phyloP scores from a whole-genome alignment of 257 asterid species.

The Plantago major region DNA sequence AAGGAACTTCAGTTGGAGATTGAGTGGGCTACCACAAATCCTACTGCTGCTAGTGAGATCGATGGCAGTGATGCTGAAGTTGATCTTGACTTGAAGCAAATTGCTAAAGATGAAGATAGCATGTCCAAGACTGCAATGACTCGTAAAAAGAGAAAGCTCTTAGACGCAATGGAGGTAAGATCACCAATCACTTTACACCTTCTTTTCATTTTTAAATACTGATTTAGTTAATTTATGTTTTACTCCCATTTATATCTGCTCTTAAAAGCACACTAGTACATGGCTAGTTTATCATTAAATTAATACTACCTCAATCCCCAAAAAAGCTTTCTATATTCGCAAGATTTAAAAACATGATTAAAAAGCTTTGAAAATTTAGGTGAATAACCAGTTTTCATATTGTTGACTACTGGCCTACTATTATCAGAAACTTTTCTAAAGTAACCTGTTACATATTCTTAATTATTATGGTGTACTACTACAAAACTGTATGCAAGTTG shows the following conservation, averaged over 20 bases:
- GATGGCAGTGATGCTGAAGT: conserved; percentile 35
- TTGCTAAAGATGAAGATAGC: conserved; percentile 43
- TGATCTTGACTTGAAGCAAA: conserved; percentile 44
- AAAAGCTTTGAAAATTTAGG: neutral
- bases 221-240: neutral
- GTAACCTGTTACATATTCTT: too few relatives aligned
- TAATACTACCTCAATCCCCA: neutral
- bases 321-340: neutral
- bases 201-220: neutral
- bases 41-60: conserved; percentile 26
- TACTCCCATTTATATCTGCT: too few relatives aligned
- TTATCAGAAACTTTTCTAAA: too few relatives aligned
- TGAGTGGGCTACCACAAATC: conserved; percentile 27
- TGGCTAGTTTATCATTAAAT: neutral
- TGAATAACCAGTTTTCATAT: neutral
- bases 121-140: conserved; percentile 51
- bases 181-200: neutral
- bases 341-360: neutral
- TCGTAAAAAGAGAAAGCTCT: conserved; percentile 53
- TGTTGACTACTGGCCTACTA: too few relatives aligned
- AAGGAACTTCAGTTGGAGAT: conserved; percentile 63
- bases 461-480: too few relatives aligned
- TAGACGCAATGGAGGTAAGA: conserved; percentile 64
- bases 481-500: too few relatives aligned
- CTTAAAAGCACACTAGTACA: too few relatives aligned